Conservation (phyloP, 805 yeast species). For the Starmerella geochares region DNA sequence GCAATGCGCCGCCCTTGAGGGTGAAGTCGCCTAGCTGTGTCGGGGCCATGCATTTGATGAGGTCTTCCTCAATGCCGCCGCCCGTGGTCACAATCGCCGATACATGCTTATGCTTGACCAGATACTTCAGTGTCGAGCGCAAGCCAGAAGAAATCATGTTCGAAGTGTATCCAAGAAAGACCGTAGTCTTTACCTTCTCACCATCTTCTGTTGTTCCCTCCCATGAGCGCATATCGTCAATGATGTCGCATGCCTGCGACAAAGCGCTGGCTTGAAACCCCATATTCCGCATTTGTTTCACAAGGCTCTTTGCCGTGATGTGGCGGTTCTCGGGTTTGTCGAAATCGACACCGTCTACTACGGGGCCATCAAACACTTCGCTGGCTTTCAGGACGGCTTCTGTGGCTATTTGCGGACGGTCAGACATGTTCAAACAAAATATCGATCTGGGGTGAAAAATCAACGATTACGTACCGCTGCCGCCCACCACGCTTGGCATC, state of each 20-base stretch:
- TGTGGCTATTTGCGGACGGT: constrained; percentile 43
- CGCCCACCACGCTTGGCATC: too few species aligned
- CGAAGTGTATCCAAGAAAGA: constrained; percentile 93
- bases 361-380: constrained; percentile 62
- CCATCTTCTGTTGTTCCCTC: constrained; percentile 66
- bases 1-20: constrained; percentile 64
- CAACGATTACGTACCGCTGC: constrained; percentile 3
- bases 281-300: constrained; percentile 81
- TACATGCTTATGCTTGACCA: constrained; percentile 90
- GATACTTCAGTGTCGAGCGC: constrained; percentile 76
- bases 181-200: constrained; percentile 63
- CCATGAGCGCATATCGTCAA: constrained; percentile 88
- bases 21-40: constrained; percentile 89
- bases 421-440: not conserved
- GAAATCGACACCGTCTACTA: constrained; percentile 85
- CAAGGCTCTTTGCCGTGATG: constrained; percentile 67
- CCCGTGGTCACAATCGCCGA: constrained; percentile 94
- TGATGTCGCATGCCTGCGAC: constrained; percentile 82
- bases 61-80: constrained; percentile 96
- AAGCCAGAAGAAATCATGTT: constrained; percentile 90
- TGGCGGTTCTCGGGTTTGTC: constrained; percentile 64
- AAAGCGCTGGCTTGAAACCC: constrained; percentile 93
- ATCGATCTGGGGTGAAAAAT: not conserved
- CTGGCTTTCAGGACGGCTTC: constrained; percentile 88
- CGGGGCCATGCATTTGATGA: constrained; percentile 92